Evolutionary conservation across 768 basidiomycete genomes (phyloP).

Genomic region (Sistotremastrum niveocremeum): DNA sequence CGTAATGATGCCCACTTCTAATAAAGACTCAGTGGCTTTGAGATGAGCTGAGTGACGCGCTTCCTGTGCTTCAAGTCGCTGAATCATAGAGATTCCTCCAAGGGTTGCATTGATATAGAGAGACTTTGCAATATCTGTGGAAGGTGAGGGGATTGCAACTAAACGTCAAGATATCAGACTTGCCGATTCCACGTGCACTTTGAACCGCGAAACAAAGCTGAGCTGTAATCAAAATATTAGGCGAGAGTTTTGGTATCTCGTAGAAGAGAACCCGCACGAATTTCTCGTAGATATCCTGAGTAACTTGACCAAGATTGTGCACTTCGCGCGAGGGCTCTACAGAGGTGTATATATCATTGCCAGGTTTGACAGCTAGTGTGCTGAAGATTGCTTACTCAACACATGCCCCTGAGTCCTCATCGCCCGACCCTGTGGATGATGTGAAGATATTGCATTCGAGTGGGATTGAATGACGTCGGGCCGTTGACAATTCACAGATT

Average conservation of each 20-base stretch:
- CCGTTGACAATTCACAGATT: constrained; percentile 66
- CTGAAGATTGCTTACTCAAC: constrained; percentile 29
- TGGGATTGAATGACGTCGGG: constrained; percentile 50
- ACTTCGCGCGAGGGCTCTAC: constrained; percentile 60
- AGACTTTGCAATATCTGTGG: constrained; percentile 45
- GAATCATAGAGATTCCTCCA: constrained; percentile 40
- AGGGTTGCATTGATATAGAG: constrained; percentile 53
- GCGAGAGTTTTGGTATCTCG: background rate
- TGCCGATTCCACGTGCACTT: constrained; percentile 65
- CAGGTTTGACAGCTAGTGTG: constrained; percentile 23
- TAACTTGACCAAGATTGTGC: constrained; percentile 80
- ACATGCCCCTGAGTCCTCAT: background rate
- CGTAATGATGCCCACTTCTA: too few relatives aligned
- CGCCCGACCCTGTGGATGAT: constrained; percentile 2
- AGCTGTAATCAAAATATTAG: constrained; percentile 25
- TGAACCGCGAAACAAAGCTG: constrained; percentile 67
- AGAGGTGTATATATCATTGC: background rate
- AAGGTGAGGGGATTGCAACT: constrained; percentile 3
- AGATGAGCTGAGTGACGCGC: too few relatives aligned
- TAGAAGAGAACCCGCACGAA: constrained; percentile 35
- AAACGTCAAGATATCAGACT: constrained; percentile 4
- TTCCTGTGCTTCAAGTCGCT: constrained; percentile 32
- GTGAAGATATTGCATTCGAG: constrained; percentile 33
- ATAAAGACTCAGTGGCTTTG: too few relatives aligned
- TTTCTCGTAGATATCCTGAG: constrained; percentile 70